Evolutionary conservation across 352 stramenopile species (phyloP).

Genomic region (Phytophthora macrochlamydospora): DNA sequence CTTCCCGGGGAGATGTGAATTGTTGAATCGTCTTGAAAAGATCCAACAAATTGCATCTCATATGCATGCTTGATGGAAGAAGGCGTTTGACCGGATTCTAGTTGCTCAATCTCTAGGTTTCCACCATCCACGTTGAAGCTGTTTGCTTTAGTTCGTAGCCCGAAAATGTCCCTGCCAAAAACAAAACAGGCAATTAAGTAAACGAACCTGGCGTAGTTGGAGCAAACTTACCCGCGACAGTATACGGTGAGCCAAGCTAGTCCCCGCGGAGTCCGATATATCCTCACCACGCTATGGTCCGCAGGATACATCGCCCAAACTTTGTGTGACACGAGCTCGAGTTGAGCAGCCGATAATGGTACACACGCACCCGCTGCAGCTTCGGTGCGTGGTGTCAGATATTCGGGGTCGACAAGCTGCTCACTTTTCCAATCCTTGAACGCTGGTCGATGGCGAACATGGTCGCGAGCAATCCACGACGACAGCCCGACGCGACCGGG

Average conservation of each 20-base stretch:
- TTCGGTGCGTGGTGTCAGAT: slow-evolving; percentile 67
- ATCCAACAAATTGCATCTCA: slow-evolving; percentile 57
- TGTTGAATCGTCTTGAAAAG: slow-evolving; percentile 57
- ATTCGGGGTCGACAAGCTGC: slow-evolving; percentile 39
- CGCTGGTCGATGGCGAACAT: slow-evolving; percentile 68
- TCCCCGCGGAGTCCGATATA: slow-evolving; percentile 49
- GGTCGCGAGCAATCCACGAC: slow-evolving; percentile 55
- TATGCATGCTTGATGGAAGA: not conserved
- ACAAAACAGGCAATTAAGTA: not conserved
- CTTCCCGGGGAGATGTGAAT: slow-evolving; percentile 47
- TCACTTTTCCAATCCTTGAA: slow-evolving; percentile 75
- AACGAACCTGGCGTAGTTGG: no score
- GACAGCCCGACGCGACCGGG: slow-evolving; percentile 52
- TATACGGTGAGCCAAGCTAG: slow-evolving; percentile 72
- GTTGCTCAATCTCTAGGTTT: not conserved
- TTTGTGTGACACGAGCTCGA: slow-evolving; percentile 49
- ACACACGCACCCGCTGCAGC: slow-evolving; percentile 50
- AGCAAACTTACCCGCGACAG: slow-evolving; percentile 43
- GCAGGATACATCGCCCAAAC: slow-evolving; percentile 63
- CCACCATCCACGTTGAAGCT: not conserved
- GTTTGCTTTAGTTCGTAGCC: slow-evolving; percentile 39
- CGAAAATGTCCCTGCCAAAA: slow-evolving; percentile 58
- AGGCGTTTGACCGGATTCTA: not conserved
- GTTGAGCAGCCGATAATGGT: slow-evolving; percentile 53
- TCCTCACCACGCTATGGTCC: slow-evolving; percentile 66